Percentiles rank a stretch among this genome's conserved stretches.
Evolutionary conservation across 2,329 filamentous ascomycete species (phyloP).

Genomic region (Microdochium nivale): DNA sequence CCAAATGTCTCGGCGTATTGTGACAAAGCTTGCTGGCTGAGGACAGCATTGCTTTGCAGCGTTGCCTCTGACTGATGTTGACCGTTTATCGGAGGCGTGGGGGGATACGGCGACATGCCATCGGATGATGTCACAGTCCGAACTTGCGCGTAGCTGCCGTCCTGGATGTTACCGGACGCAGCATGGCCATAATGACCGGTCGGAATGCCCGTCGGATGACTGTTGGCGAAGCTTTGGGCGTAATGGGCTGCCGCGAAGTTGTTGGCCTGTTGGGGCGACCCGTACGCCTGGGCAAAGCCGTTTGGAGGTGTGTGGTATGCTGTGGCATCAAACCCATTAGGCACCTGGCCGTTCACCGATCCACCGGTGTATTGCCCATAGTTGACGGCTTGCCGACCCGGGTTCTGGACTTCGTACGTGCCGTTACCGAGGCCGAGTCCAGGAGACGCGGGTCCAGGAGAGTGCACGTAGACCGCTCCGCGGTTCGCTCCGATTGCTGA

Average conservation of each 20-base stretch:
- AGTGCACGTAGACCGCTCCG: neutral
- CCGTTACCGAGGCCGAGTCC: neutral
- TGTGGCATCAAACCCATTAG: neutral
- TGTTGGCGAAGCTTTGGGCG: neutral
- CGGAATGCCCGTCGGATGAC: neutral
- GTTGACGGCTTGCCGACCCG: neutral
- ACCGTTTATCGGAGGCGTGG: neutral
- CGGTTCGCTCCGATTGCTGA: constrained; percentile 5
- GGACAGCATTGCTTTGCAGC: neutral
- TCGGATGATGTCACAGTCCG: neutral
- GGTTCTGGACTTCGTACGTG: neutral
- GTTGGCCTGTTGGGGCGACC: neutral
- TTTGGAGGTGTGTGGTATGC: neutral
- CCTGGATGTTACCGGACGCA: neutral
- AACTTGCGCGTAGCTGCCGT: neutral
- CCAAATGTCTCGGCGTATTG: constrained; percentile 20
- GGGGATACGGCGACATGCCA: neutral
- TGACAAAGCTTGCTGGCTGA: constrained; percentile 1
- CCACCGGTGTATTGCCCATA: neutral
- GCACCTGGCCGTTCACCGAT: neutral
- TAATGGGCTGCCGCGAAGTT: neutral
- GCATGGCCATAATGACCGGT: neutral
- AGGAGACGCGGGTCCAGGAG: neutral
- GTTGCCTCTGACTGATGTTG: neutral
- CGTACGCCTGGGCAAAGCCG: neutral